Conservation (phyloP, 768 basidiomycete genomes). For the Tricholoma saponaceum region DNA sequence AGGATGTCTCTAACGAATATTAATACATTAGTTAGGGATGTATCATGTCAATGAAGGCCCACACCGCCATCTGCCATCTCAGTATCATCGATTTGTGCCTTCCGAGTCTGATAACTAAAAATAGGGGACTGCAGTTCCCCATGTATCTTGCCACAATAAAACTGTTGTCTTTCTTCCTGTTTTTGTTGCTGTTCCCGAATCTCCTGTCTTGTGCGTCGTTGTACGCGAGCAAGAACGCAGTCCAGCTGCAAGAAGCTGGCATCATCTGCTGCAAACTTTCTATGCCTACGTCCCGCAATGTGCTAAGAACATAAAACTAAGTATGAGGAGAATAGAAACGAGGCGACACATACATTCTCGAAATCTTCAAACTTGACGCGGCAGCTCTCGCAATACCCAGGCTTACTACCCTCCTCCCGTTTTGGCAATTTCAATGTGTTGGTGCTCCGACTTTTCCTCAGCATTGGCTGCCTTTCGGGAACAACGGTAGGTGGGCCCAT, state of each 20-base stretch:
- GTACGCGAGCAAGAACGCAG: slow-evolving; percentile 60
- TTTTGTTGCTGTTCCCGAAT: slow-evolving; percentile 21
- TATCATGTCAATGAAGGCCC: background rate
- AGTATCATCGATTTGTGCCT: background rate
- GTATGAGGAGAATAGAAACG: slow-evolving; percentile 1
- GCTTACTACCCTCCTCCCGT: slow-evolving; percentile 83
- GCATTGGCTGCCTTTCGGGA: slow-evolving; percentile 45
- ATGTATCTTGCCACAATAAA: slow-evolving; percentile 3
- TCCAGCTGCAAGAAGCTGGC: slow-evolving; percentile 81
- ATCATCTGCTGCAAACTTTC: slow-evolving; percentile 74
- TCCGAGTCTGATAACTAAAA: background rate
- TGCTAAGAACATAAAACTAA: slow-evolving; percentile 49
- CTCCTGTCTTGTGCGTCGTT: slow-evolving; percentile 36
- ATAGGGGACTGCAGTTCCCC: background rate
- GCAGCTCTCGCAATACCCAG: slow-evolving; percentile 98
- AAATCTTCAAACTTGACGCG: slow-evolving; percentile 88
- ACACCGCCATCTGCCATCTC: background rate
- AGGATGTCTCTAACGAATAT: background rate
- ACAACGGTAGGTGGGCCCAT: slow-evolving; percentile 72
- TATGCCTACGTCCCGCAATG: slow-evolving; percentile 65
- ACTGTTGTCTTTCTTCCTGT: slow-evolving; percentile 12
- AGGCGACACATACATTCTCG: slow-evolving; percentile 49
- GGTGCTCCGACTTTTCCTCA: slow-evolving; percentile 79
- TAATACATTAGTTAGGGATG: background rate
- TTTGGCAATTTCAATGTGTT: slow-evolving; percentile 71